Conservation (phyloP, 176 grass and related monocot genomes). For the Cenchrus purpureus region DNA sequence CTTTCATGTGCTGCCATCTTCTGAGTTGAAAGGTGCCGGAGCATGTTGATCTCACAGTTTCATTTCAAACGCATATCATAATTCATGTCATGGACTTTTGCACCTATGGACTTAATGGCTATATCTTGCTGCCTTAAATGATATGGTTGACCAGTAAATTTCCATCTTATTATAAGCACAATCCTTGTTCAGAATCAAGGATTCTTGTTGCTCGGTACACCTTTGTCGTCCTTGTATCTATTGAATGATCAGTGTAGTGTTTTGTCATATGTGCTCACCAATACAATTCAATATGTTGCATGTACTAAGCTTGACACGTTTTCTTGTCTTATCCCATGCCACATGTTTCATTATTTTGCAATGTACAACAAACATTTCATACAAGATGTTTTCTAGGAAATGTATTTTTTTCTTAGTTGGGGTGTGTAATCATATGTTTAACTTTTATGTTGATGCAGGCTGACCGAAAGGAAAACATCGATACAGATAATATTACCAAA, state of each 20-base stretch:
- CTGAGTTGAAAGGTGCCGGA: constrained; percentile 16
- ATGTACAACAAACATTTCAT: background rate
- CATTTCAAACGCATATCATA: background rate
- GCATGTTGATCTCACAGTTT: constrained; percentile 11
- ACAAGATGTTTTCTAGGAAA: background rate
- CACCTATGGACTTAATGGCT: background rate
- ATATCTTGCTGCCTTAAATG: background rate
- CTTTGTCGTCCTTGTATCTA: background rate
- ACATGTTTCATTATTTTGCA: constrained; percentile 9
- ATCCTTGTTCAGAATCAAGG: constrained; percentile 15
- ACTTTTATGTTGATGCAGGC: constrained; percentile 42
- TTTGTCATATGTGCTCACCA: constrained; percentile 13
- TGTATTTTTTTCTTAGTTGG: constrained; percentile 24
- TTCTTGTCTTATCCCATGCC: background rate
- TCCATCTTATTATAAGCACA: background rate
- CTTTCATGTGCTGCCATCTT: background rate
- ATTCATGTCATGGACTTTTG: background rate
- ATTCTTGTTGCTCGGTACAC: background rate
- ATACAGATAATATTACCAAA: constrained; percentile 8
- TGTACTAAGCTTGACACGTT: constrained; percentile 1
- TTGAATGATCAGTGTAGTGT: constrained; percentile 7
- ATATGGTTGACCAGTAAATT: background rate
- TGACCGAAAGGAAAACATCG: constrained; percentile 32
- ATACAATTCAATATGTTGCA: background rate
- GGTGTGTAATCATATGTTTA: constrained; percentile 23